Conservation (phyloP, 1,284 basidiomycete species). For the Leucoagaricus sp. region DNA sequence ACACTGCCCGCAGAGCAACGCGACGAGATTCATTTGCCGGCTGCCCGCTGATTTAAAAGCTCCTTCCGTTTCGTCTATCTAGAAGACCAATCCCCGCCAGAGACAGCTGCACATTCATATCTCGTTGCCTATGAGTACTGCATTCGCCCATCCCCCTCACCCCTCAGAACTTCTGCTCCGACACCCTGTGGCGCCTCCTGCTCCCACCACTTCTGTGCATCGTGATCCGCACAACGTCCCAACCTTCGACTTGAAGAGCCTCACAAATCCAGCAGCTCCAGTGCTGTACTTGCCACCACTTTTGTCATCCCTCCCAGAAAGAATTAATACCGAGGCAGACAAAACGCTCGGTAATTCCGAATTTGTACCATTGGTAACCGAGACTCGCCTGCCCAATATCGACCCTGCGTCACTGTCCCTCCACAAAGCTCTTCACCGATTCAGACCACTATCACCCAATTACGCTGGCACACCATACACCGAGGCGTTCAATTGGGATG, state of each 20-base stretch:
- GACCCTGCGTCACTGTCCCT: conserved; percentile 82
- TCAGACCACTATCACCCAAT: conserved; percentile 58
- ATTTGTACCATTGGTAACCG: conserved; percentile 55
- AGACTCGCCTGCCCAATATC: conserved; percentile 79
- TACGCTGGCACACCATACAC: conserved; percentile 71
- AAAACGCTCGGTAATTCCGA: conserved; percentile 22
- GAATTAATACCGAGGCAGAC: conserved; percentile 26
- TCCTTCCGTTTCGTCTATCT: too few relatives aligned
- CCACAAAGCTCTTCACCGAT: conserved; percentile 81
- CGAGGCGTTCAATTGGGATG: conserved; percentile 87
- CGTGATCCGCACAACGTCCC: conserved; percentile 67
- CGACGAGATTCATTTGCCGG: background rate
- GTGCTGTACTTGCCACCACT: conserved; percentile 81
- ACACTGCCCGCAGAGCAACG: background rate
- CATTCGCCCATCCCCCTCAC: conserved; percentile 33
- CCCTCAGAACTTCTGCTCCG: conserved; percentile 19
- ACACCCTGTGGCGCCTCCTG: background rate
- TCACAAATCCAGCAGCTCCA: conserved; percentile 43
- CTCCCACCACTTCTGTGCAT: conserved; percentile 15
- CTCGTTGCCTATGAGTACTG: conserved; percentile 30
- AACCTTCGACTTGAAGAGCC: conserved; percentile 43
- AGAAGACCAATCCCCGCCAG: background rate
- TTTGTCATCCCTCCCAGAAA: conserved; percentile 67
- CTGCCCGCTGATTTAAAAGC: background rate
- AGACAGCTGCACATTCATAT: background rate